Evolutionary conservation across 169 alveolate species (phyloP).

Genomic region (Cryptosporidium felis): DNA sequence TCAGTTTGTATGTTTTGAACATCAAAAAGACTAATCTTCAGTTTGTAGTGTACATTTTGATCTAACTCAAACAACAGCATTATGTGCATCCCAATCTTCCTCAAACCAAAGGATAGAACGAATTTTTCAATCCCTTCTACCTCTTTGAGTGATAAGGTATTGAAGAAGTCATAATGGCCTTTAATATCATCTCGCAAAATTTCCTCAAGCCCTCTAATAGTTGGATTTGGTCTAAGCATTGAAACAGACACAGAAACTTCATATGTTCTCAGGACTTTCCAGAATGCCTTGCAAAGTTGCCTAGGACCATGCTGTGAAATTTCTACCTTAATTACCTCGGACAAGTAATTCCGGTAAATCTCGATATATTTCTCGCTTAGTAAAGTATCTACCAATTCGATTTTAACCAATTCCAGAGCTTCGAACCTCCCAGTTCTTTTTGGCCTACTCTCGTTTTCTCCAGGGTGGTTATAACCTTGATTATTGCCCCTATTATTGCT

Average conservation of each 20-base stretch:
- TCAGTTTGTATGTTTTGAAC: constrained; percentile 9
- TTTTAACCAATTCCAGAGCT: neutral
- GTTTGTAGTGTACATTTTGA: neutral
- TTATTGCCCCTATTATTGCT: too few relatives aligned
- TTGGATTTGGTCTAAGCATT: neutral
- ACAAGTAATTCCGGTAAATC: neutral
- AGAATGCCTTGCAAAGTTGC: neutral
- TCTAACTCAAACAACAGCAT: constrained; percentile 5
- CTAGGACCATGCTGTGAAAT: neutral
- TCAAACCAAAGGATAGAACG: constrained; percentile 32
- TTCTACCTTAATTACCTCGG: neutral
- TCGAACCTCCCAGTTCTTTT: too few relatives aligned
- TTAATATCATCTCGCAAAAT: constrained; percentile 12
- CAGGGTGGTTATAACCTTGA: too few relatives aligned
- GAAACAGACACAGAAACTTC: constrained; percentile 7
- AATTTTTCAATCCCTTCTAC: neutral
- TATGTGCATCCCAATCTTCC: constrained; percentile 58
- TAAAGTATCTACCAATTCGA: neutral
- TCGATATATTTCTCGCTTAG: neutral
- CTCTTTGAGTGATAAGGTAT: constrained; percentile 20
- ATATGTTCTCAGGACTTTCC: constrained; percentile 28
- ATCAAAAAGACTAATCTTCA: constrained; percentile 13
- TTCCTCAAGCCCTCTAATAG: neutral
- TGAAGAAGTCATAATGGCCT: constrained; percentile 39
- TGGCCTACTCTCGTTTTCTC: too few relatives aligned